Evolutionary conservation across 2,329 filamentous ascomycete genomes (phyloP).

Genomic region (Neurospora crassa): DNA sequence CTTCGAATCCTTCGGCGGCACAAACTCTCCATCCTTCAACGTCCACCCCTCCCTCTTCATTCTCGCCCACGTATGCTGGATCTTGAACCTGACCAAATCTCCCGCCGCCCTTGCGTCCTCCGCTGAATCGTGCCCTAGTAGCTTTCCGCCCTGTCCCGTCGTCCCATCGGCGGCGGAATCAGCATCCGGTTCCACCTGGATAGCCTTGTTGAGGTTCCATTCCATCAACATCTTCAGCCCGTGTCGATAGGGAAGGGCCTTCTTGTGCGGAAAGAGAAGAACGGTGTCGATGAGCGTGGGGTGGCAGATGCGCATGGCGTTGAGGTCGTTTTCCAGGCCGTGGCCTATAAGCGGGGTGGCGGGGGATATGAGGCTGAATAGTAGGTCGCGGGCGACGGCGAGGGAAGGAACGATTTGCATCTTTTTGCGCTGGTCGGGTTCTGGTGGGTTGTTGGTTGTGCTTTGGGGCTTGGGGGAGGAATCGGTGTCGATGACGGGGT

Average conservation of each 20-base stretch:
- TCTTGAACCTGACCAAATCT: constrained; percentile 66
- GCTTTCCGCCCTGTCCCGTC: constrained; percentile 21
- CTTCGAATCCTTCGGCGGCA: constrained; percentile 30
- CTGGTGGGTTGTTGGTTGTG: not conserved
- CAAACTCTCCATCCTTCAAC: constrained; percentile 39
- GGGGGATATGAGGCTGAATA: constrained; percentile 67
- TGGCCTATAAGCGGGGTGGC: constrained; percentile 83
- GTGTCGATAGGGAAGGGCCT: constrained; percentile 67
- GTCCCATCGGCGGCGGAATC: not conserved
- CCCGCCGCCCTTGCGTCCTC: constrained; percentile 88
- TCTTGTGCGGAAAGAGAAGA: constrained; percentile 69
- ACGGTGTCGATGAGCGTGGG: constrained; percentile 79
- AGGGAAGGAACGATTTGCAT: constrained; percentile 72
- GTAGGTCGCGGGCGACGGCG: constrained; percentile 60
- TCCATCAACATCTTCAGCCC: constrained; percentile 68
- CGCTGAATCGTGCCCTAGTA: constrained; percentile 74
- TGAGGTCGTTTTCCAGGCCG: constrained; percentile 91
- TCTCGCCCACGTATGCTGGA: constrained; percentile 59
- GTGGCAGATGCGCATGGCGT: constrained; percentile 74
- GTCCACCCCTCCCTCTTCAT: constrained; percentile 61
- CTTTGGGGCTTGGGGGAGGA: not conserved
- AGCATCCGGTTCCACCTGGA: constrained; percentile 56
- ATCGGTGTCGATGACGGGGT: not conserved
- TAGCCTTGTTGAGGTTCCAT: constrained; percentile 60
- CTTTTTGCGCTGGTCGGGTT: constrained; percentile 23